phyloP scores from a whole-genome alignment of 2,329 filamentous ascomycete species.

The Phaeosphaeriaceae sp. region DNA sequence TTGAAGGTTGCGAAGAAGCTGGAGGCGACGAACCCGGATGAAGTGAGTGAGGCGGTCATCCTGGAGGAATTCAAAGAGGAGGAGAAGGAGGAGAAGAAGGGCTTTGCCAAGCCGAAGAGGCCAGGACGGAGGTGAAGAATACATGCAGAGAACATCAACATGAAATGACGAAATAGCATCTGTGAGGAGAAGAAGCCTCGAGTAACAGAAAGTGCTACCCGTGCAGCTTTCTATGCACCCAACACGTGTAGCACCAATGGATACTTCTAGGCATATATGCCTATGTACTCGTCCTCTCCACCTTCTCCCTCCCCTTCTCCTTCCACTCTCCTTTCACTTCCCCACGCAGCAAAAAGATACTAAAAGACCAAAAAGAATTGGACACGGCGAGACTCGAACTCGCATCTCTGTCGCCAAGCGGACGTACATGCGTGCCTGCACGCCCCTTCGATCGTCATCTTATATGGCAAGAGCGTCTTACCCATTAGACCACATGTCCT shows the following conservation, averaged over 20 bases:
- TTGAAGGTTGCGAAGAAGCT: constrained; percentile 73
- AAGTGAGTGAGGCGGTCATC: constrained; percentile 73
- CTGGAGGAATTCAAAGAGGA: constrained; percentile 73
- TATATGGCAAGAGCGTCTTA: background rate
- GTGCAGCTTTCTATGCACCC: too few relatives aligned
- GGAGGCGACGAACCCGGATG: constrained; percentile 69
- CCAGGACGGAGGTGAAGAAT: constrained; percentile 68
- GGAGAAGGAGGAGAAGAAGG: constrained; percentile 71
- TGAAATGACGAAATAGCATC: too few relatives aligned
- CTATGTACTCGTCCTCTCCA: too few relatives aligned
- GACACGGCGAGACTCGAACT: background rate
- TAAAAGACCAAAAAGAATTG: background rate
- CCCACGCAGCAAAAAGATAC: background rate
- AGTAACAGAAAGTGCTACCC: too few relatives aligned
- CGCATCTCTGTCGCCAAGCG: background rate
- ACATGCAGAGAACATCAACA: too few relatives aligned
- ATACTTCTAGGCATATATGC: too few relatives aligned
- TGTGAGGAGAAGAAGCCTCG: too few relatives aligned
- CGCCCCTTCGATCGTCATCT: too few relatives aligned
- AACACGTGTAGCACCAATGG: too few relatives aligned
- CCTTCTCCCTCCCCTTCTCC: too few relatives aligned
- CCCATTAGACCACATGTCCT: background rate
- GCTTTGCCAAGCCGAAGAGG: constrained; percentile 79
- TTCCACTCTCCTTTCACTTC: too few relatives aligned
- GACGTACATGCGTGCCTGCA: too few relatives aligned